A percentile compares a stretch with the other conserved stretches of the same genome.
These are phyloP conservation scores for Ceratocystis albifundus DNA, from an alignment of 2,329 filamentous ascomycete genomes.

Conservation along the genomic window DNA sequence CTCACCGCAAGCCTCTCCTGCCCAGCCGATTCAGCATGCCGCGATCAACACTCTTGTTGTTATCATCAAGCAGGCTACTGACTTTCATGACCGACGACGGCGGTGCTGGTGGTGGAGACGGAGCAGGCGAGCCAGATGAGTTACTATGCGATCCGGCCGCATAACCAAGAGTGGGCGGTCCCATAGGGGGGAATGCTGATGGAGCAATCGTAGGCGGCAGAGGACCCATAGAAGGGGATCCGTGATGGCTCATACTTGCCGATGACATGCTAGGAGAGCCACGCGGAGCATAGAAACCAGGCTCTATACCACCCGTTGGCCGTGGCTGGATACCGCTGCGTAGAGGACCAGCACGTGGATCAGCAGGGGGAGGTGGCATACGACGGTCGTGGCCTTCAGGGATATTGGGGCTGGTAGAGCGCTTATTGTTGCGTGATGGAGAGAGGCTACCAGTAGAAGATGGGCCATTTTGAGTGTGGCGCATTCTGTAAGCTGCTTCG, in stretches of 20 bases:
- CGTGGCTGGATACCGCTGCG: conserved; percentile 33
- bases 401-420: conserved; percentile 33
- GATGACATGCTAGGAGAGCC: conserved; percentile 7
- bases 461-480: conserved; percentile 30
- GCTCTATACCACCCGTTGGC: not conserved
- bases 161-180: not conserved
- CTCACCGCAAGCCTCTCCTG: conserved; percentile 11
- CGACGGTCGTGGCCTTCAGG: conserved; percentile 35
- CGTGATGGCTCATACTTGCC: conserved; percentile 16
- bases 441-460: conserved; percentile 34
- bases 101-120: conserved; percentile 1
- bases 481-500: conserved; percentile 18
- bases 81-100: conserved; percentile 10
- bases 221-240: conserved; percentile 16
- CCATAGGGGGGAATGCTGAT: not conserved
- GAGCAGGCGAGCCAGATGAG: not conserved
- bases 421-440: conserved; percentile 38
- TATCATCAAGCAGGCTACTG: conserved; percentile 7
- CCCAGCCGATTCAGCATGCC: conserved; percentile 20
- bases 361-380: conserved; percentile 36
- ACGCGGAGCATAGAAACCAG: not conserved
- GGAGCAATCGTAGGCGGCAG: not conserved
- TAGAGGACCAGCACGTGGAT: conserved; percentile 37
- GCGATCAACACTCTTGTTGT: conserved; percentile 17
- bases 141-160: not conserved